Evolutionary conservation across 225 moss, liverwort and hornwort species (phyloP), one percentile per base, ranked within the genome.

Genomic region (Anthoceros angustus): DNA sequence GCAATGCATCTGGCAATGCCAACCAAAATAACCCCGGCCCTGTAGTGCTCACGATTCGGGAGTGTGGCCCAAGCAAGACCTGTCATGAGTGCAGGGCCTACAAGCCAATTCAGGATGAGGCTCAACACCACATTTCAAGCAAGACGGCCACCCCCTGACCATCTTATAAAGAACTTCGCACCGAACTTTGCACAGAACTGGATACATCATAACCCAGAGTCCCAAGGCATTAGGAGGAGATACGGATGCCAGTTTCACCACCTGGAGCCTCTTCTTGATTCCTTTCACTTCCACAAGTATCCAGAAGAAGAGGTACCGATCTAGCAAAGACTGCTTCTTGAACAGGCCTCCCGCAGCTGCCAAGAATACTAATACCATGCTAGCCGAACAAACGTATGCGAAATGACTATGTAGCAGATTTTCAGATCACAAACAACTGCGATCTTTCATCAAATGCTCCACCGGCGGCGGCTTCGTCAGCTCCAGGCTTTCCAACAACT

Each of bases 171-270:
- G 83, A n/a, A 85, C 69, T 62, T 92, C 92, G 41, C 89, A 92
- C 10, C 78, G 78, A 38, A 89, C 88, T 67, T 88, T 92, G 83
- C 86, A 85, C 25, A 93, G 73, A 6, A 93, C 89, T 0, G 89
- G 89, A 73, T 82, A 89, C 89, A 93, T 93, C 93, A 89, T 93
- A 12, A 86, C 79, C 89, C 93, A 89, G 6, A 89, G 77, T 12
- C 93, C 93, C 39, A 93, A 74, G 12, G 93, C 93, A 7, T 87
- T 89, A n/a, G 89, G 93, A 1, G 85, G 79, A 0, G 93, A 93
- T 4, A 89, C 89, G 0, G 89, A 89, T 0, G 87, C 74, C 2
- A 89, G 42, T 40, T 82, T 4, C 0, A 80, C 89, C 0, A 93
- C 92, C 50, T 85, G 83, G 10, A 93, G 78, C 41, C 72, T 67